Evolutionary conservation across 768 basidiomycete genomes (phyloP), one percentile per base, ranked within the genome.

Genomic region (Panaeolus papilionaceus): DNA sequence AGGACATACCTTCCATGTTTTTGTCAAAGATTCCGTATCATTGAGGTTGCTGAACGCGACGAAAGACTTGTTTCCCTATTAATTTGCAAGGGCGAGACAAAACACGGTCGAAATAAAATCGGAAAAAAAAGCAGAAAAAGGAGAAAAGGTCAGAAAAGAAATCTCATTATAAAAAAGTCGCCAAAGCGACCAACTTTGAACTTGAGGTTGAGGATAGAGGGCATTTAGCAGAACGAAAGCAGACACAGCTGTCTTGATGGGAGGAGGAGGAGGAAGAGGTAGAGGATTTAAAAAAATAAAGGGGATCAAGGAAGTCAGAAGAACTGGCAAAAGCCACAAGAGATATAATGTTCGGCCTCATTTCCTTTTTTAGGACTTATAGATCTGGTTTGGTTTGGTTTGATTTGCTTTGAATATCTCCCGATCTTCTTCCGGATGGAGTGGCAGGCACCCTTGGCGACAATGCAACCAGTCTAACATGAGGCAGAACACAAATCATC

Each of bases 41-140:
- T 86, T 82, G 80, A 95, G 87, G 82, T 94, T 93, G 78, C 91
- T 92, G 82, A 95, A 95, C 69, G 94, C 93, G 79, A 95, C 92
- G 78, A 95, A 95, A 77, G 94, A 95, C 84, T 95, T 95, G 88
- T 95, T 95, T 81, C 94, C 92, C 93, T 94, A 85, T 75, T 63
- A 58, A 72, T 71, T 66, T 64, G 65, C 68, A 66, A 69, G 67
- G 64, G 64, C 54, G 42, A 69, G 58, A 62, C 65, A 67, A 61
- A 70, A 65, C 66, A 66, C 65, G 71, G 47, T 49, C 66, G 71
- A 49, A 70, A 68, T 62, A 64, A 69, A 67, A 66, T 70, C 66
- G 71, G 61, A 68, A 69, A 65, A 66, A 70, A 62, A 54, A 64
- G 63, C 7, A 65, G 70, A 69, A 71, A 68, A 70, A 65, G 51